phyloP scores from a whole-genome alignment of 805 yeast species.

The Starmerella kuoi region DNA sequence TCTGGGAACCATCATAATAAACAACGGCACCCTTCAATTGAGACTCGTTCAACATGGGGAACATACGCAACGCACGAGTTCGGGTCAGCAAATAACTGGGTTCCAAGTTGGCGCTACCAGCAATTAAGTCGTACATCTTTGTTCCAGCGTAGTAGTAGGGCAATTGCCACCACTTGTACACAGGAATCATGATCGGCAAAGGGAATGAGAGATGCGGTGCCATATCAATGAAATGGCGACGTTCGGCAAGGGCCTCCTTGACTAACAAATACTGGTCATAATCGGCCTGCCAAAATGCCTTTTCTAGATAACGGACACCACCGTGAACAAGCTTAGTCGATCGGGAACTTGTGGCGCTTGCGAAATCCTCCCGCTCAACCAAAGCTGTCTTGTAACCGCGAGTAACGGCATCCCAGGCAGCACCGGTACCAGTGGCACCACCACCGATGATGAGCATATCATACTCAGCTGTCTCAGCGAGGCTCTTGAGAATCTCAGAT shows the following conservation, averaged over 20 bases:
- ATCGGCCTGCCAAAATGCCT: conserved; percentile 84
- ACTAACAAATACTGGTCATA: conserved; percentile 82
- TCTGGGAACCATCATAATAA: conserved; percentile 90
- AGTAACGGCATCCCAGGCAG: conserved; percentile 81
- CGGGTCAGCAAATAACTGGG: conserved; percentile 61
- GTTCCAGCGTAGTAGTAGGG: conserved; percentile 90
- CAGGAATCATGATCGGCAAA: conserved; percentile 91
- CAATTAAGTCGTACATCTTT: conserved; percentile 82
- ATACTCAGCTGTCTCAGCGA: conserved; percentile 37
- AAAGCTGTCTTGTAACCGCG: conserved; percentile 83
- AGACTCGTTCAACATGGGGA: conserved; percentile 73
- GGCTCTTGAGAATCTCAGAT: conserved; percentile 22
- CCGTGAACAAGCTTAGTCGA: conserved; percentile 97
- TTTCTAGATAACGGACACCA: conserved; percentile 89
- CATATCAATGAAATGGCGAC: conserved; percentile 72
- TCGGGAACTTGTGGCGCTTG: conserved; percentile 84
- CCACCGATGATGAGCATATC: conserved; percentile 89
- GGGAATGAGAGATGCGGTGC: conserved; percentile 85
- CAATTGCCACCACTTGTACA: conserved; percentile 88
- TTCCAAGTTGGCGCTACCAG: conserved; percentile 77
- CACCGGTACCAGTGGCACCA: conserved; percentile 92
- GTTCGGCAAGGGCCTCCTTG: conserved; percentile 77
- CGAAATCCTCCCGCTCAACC: conserved; percentile 79
- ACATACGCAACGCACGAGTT: conserved; percentile 53
- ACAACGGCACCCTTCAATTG: conserved; percentile 81